Evolutionary conservation across 768 basidiomycete species (phyloP), one percentile per base, ranked within the genome.

Genomic region (Coprinopsis marcescibilis): DNA sequence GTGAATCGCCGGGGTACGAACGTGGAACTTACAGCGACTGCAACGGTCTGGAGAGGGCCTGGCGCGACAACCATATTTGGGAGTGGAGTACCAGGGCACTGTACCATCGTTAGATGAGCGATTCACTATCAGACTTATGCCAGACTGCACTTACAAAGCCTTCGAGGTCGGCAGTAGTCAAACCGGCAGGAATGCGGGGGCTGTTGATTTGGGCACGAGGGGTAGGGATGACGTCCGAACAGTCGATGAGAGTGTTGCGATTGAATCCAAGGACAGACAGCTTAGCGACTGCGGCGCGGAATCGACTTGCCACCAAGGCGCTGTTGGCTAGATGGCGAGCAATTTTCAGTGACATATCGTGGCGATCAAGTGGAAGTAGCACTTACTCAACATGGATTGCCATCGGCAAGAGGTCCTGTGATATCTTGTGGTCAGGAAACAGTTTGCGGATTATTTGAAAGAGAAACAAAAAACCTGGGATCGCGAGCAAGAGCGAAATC

Each of bases 341-440:
- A n/a, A n/a, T n/a, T n/a, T n/a, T n/a, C n/a, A n/a, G n/a, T n/a
- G n/a, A n/a, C n/a, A n/a, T n/a, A n/a, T n/a, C n/a, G 30, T 11
- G 27, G n/a, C n/a, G n/a, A n/a, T 10, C 7, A 27, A 23, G 23
- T 32, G 7, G 14, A 24, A 42, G 23, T 17, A n/a, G 23, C 6
- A 55, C 64, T 53, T 30, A 68, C 65, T 62, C 24, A 65, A 68
- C 49, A 69, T 65, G 1, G 63, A 60, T 57, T 76, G 75, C 74
- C 75, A 77, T 33, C 55, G 53, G 61, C 75, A 76, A 11, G 71
- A 65, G 17, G 75, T 78, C 34, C 69, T 60, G 4, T 65, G 50
- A n/a, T n/a, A 57, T 75, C 70, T 61, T 50, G 67, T 51, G 61
- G 61, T 33, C 14, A 20, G 20, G 11, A 42, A 24, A 8, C 27